These are phyloP conservation scores for Lactarius indigo DNA, from an alignment of 768 basidiomycete species.

Conservation along the genomic window DNA sequence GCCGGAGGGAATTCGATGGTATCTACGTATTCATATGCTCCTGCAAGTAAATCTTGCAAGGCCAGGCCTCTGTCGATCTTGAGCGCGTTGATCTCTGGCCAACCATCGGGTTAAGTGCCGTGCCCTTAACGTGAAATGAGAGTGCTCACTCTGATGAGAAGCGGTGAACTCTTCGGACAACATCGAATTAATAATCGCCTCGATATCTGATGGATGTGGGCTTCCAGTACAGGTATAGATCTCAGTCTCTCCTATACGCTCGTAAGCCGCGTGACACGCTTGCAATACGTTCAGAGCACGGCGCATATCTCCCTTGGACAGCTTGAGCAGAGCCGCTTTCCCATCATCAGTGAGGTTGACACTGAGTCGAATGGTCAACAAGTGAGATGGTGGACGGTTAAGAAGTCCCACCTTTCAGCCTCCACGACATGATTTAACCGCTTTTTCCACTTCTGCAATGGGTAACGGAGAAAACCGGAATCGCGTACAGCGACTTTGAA, in stretches of 20 bases:
- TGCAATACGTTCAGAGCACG: constrained; percentile 94
- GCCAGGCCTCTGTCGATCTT: constrained; percentile 94
- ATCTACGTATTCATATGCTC: constrained; percentile 87
- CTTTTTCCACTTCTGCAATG: constrained; percentile 76
- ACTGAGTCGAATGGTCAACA: constrained; percentile 39
- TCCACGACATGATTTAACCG: constrained; percentile 75
- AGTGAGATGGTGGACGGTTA: not conserved
- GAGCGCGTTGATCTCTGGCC: constrained; percentile 77
- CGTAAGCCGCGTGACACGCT: constrained; percentile 97
- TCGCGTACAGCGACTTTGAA: constrained; percentile 96
- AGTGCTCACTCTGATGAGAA: constrained; percentile 66
- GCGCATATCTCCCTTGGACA: constrained; percentile 98
- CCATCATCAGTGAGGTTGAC: constrained; percentile 86
- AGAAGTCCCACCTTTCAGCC: constrained; percentile 64
- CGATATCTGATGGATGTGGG: constrained; percentile 93
- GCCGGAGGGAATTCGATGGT: constrained; percentile 82
- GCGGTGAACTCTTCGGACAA: constrained; percentile 94
- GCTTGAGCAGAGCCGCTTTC: constrained; percentile 81
- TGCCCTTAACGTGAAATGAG: not conserved
- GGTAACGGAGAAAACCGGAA: constrained; percentile 96
- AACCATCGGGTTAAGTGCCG: not conserved
- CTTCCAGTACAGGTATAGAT: constrained; percentile 97
- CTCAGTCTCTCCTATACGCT: constrained; percentile 80
- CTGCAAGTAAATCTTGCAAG: constrained; percentile 88
- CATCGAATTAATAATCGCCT: constrained; percentile 92